Base-by-base conservation (phyloP, 129 eudicot genomes). In the Deinandra increscens region DNA sequence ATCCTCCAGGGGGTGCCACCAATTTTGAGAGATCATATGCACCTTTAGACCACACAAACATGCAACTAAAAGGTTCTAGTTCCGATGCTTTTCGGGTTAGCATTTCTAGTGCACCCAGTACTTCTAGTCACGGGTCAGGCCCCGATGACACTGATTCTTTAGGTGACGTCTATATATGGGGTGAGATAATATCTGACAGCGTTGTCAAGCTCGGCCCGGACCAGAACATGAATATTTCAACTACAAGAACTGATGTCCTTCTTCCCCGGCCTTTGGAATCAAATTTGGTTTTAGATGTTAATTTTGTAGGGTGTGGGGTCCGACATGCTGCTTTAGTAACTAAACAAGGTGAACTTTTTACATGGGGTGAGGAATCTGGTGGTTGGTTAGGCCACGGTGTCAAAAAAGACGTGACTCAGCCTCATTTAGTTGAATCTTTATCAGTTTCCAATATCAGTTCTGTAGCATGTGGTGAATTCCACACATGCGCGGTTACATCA, bases 331-430 rank as follows among this genome's bases (percentile, higher is more conserved):
- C 96, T 49, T 69, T 91, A 2, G 89, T 88, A 64, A 91, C 96
- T 12, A 77, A 91, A 75, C 96, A 86, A 75, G 98, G 98, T 7
- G 98, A 91, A 70, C 73, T 86, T 46, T 91, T 91, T 72, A 91
- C 89, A 33, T 91, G 98, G 98, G 98, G 98, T 13, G 96, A 86
- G 56, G 96, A 91, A 71, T 82, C 89, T n/a, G 98, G 98, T 11
- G 98, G 98, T 9, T 78, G 98, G 64, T 94, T 91, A 33, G 98
- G 98, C 36, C 96, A 91, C 59, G 98, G 98, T 26, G 89, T 88
- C n/a, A 79, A 84, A n/a, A 84, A 82, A 75, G 96, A 91, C 64
- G 86, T 81, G 11, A 76, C 77, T 14, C 89, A 86, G 33, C 98
- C 98, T 66, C 79, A 82, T 51, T 50, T 88, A 44, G 87, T 91